Evolutionary conservation across 257 asterid genomes (phyloP).

Genomic region (Solanum gandarillasii): DNA sequence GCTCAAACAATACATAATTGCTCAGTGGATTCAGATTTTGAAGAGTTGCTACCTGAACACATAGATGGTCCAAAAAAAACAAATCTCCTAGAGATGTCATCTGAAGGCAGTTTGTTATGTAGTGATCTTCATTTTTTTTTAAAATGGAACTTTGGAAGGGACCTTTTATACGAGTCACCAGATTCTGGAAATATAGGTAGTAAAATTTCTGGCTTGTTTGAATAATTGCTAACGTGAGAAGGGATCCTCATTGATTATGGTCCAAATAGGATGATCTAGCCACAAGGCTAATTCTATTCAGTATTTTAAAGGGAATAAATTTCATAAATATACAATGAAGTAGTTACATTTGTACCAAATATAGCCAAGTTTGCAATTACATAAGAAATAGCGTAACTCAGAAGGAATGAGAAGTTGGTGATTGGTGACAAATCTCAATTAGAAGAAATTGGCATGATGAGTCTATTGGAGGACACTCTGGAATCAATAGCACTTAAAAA

Average conservation of each 20-base stretch:
- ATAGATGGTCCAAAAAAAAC: background rate
- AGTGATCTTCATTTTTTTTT: background rate
- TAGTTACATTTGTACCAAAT: too few species aligned
- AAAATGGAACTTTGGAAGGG: background rate
- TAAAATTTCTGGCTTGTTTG: background rate
- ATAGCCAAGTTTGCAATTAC: too few species aligned
- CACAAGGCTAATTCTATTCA: background rate
- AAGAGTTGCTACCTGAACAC: background rate
- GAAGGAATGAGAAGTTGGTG: too few species aligned
- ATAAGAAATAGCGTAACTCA: too few species aligned
- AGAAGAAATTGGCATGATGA: too few species aligned
- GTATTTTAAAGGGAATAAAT: background rate
- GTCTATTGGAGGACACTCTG: too few species aligned
- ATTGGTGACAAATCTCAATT: too few species aligned
- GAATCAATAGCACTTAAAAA: too few species aligned
- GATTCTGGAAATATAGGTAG: background rate
- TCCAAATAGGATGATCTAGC: background rate
- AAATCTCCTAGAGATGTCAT: background rate
- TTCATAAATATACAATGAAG: too few species aligned
- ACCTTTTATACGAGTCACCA: background rate
- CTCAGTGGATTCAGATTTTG: background rate
- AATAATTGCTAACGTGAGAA: background rate
- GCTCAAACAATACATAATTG: background rate
- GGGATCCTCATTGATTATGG: background rate
- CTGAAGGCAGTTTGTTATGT: background rate